A percentile compares a stretch with the other conserved stretches of the same genome.
Conservation (phyloP, 2,329 filamentous ascomycete species). For the Triangularia verruculosa region DNA sequence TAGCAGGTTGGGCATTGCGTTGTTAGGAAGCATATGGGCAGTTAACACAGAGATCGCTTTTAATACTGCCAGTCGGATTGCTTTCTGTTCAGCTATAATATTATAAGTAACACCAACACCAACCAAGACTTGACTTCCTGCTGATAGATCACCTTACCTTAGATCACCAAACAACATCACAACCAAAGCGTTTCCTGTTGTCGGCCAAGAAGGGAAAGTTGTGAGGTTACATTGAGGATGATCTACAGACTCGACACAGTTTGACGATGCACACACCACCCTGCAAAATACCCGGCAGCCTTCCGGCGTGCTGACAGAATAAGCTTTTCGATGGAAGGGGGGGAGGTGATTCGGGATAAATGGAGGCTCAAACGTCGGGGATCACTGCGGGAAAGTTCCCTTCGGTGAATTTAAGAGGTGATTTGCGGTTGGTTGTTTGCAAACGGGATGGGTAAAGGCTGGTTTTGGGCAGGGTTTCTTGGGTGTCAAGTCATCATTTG, state of each 20-base stretch:
- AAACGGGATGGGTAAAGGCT: not conserved
- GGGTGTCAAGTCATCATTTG: too few relatives aligned
- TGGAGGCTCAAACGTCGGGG: not conserved
- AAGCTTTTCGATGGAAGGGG: not conserved
- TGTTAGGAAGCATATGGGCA: too few relatives aligned
- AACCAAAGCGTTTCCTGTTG: not conserved
- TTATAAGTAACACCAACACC: too few relatives aligned
- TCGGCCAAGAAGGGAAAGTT: not conserved
- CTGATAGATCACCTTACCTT: not conserved
- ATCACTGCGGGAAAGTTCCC: not conserved
- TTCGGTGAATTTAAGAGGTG: not conserved
- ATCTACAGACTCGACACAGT: constrained; percentile 3
- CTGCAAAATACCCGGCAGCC: not conserved
- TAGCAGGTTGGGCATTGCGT: not conserved
- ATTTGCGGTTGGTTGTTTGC: not conserved
- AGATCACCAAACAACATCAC: not conserved
- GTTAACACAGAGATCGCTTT: too few relatives aligned
- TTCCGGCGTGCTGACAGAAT: not conserved
- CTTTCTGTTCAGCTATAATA: too few relatives aligned
- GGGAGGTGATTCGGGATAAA: not conserved
- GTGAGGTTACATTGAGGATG: not conserved
- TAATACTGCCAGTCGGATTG: too few relatives aligned
- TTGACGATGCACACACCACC: not conserved
- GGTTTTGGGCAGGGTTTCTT: not conserved
- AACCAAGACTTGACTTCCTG: not conserved